Conservation (phyloP, 2,329 filamentous ascomycete species). For the Xylaria sp. region DNA sequence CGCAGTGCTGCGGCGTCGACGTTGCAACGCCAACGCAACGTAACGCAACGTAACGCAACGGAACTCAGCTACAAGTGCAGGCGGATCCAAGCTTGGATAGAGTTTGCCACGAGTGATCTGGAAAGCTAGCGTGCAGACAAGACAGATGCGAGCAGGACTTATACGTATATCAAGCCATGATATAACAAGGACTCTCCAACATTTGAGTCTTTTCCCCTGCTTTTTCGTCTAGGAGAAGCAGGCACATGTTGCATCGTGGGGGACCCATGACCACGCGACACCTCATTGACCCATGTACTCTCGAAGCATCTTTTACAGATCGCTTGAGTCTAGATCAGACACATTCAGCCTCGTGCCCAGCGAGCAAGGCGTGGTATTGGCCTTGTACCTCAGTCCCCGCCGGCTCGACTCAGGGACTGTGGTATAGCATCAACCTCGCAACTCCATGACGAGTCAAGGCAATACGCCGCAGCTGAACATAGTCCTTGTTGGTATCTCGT, state of each 20-base stretch:
- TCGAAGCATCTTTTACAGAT: not conserved
- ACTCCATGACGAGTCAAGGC: not conserved
- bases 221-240: too few relatives aligned
- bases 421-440: not conserved
- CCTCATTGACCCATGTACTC: not conserved
- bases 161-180: not conserved
- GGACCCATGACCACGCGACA: not conserved
- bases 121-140: not conserved
- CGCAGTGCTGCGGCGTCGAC: slow-evolving; percentile 10
- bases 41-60: not conserved
- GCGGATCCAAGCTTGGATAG: not conserved
- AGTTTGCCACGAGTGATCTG: not conserved
- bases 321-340: not conserved
- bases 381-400: not conserved
- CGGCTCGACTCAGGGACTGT: not conserved
- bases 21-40: not conserved
- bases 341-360: not conserved
- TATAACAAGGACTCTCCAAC: slow-evolving; percentile 4
- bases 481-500: not conserved
- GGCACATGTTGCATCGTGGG: not conserved
- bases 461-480: not conserved
- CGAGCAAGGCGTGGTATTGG: not conserved
- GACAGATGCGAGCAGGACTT: not conserved
- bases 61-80: too few relatives aligned
- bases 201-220: not conserved